A percentile compares a stretch with the other conserved stretches of the same genome.
phyloP scores from a whole-genome alignment of 139 green algal species.

The Asterochloris sp. region DNA sequence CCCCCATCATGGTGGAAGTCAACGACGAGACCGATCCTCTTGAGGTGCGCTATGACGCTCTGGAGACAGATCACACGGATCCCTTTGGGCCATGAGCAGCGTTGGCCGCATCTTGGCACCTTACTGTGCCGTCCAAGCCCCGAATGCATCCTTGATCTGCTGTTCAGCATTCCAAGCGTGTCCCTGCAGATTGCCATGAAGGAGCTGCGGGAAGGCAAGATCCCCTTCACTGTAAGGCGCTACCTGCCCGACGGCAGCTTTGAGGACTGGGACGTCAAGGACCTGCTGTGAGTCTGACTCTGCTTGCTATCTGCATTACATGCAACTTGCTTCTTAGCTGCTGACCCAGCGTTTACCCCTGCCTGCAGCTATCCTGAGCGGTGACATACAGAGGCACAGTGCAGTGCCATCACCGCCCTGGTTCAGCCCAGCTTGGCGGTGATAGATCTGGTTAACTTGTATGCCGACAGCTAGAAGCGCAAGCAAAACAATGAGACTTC shows the following conservation, averaged over 20 bases:
- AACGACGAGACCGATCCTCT: conserved; percentile 76
- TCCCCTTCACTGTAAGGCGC: conserved; percentile 96
- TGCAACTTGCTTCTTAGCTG: too few relatives aligned
- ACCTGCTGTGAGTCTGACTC: conserved; percentile 68
- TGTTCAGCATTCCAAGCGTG: background rate
- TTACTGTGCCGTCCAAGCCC: background rate
- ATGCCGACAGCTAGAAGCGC: too few relatives aligned
- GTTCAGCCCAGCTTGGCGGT: too few relatives aligned
- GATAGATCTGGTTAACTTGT: too few relatives aligned
- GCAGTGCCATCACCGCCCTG: too few relatives aligned
- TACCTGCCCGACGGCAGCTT: conserved; percentile 96
- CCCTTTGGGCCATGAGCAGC: too few relatives aligned
- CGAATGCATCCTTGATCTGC: background rate
- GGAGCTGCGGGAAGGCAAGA: conserved; percentile 94
- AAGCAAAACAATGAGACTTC: too few relatives aligned
- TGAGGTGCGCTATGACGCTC: conserved; percentile 37
- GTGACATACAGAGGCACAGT: too few relatives aligned
- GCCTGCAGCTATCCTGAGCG: too few relatives aligned
- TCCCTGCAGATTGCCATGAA: conserved; percentile 87
- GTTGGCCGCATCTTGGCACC: too few relatives aligned
- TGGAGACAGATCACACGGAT: too few relatives aligned
- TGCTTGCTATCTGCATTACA: background rate
- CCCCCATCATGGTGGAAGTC: conserved; percentile 92
- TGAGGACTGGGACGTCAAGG: conserved; percentile 94
- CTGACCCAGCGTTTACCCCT: too few relatives aligned